Conservation (phyloP, 73 alveolate species). For the Loxodes magnus region DNA sequence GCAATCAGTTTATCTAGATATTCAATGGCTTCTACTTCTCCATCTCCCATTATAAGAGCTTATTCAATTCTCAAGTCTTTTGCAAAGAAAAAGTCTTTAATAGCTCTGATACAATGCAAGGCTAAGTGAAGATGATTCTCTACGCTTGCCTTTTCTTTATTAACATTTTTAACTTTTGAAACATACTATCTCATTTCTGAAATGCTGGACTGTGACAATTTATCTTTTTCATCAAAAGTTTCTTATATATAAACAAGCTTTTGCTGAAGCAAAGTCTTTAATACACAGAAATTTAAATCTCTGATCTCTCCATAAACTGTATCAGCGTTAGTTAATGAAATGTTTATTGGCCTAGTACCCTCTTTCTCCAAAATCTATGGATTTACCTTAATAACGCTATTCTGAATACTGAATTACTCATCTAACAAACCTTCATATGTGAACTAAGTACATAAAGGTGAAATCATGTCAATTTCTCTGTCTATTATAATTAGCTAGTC, state of each 20-base stretch:
- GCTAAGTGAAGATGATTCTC: constrained; percentile 15
- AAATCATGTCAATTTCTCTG: constrained; percentile 34
- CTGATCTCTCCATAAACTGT: constrained; percentile 4
- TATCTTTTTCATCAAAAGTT: constrained; percentile 11
- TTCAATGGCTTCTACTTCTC: constrained; percentile 6
- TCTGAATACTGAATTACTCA: constrained; percentile 35
- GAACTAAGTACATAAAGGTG: constrained; percentile 40
- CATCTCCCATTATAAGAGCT: constrained; percentile 9
- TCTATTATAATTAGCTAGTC: constrained; percentile 21
- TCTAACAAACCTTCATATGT: constrained; percentile 51
- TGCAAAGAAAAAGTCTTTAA: constrained; percentile 6
- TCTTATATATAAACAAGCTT: constrained; percentile 1
- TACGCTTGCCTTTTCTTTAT: constrained; percentile 8
- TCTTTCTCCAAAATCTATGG: constrained; percentile 5
- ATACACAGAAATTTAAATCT: constrained; percentile 11
- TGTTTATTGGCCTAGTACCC: not conserved
- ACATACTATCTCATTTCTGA: constrained; percentile 4
- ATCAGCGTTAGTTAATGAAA: constrained; percentile 7
- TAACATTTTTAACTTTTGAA: constrained; percentile 3
- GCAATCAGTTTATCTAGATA: constrained; percentile 29
- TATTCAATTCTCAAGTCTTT: constrained; percentile 10
- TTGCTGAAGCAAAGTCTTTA: constrained; percentile 6
- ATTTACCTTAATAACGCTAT: not conserved
- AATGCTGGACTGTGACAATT: constrained; percentile 1
- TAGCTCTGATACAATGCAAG: constrained; percentile 1